Base-by-base conservation (phyloP, 257 asterid species). In the Salvia hispanica region DNA sequence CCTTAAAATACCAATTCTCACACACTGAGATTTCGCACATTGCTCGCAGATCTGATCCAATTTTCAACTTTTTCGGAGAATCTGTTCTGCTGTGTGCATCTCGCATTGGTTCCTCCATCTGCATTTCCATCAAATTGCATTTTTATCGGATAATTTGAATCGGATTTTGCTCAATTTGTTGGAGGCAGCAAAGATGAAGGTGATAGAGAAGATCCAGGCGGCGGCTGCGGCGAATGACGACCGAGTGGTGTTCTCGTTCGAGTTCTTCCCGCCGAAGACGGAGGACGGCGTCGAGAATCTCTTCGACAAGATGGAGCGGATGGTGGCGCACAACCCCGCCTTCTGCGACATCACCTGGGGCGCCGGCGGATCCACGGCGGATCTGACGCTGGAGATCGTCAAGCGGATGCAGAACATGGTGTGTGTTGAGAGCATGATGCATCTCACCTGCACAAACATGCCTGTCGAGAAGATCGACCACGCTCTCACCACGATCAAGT, bases 391-490 rank as follows among this genome's bases (percentile, higher is more conserved):
- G 75, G 99, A 94, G 85, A 94, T 94, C 25, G 83, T 95, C 15
- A 94, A 88, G 70, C 85, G 97, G 43, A 94, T 94, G 99, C 99
- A 94, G 88, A 94, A 94, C 82, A 88, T 87, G 91, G 95, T 91
- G 56, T 94, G 99, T 71, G 96, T 94, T n/a, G 99, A 94, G 86
- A 79, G 93, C 28, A 91, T 94, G 99, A 94, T 94, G 99, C 99
- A 91, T 57, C 89, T 94, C 77, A 94, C 97, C 62, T 94, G 99
- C 75, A 94, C 96, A 6, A 94, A 94, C 72, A 94, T 94, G 99
- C 97, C 96, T 7, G 87, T 94, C 40, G 96, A 94, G 84, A 90
- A 88, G 84, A 88, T 94, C 76, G 99, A 94, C 74, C 95, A 91
- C 74, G 97, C 99, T 6, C 86, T 94, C 8, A 61, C 79, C 6